Base-by-base conservation (phyloP, 2,329 filamentous ascomycete genomes). In the Penicillium concentricum region DNA sequence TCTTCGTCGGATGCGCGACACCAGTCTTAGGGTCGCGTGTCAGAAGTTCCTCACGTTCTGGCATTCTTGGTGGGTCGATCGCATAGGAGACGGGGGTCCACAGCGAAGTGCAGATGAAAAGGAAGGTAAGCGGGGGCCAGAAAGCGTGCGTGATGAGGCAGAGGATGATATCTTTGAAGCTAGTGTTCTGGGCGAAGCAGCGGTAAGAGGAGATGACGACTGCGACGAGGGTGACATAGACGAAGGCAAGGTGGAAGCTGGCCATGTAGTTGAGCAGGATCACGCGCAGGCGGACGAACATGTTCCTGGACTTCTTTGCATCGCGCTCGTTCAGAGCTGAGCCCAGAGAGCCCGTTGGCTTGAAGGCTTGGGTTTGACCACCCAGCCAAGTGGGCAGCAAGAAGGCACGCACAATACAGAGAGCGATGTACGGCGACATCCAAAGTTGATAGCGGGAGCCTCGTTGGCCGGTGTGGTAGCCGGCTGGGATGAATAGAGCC, bases 361-460 rank as follows among this genome's bases (percentile, higher is more conserved):
- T 84, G 74, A 87, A 87, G 20, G 81, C 83, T 68, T 83, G 80
- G 0, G 79, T 71, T 65, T 83, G 77, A 20, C 83, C 84, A 16
- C 84, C 85, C 16, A 87, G 79, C 83, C 83, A 86, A 8, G 67
- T 78, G 26, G 84, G 84, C 3, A 86, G 74, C 15, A 85, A 62
- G 64, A 86, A 86, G 1, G 83, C 79, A 3, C 82, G 82, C 50
- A 85, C 71, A 52, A 86, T 79, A 63, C 80, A 82, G 12, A 84
- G 74, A 0, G 82, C 81, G 58, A 85, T 82, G 69, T 85, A 87
- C 0, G 84, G 83, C 7, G 83, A 79, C 83, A 86, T 86, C 83
- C 84, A 87, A 28, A 86, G 74, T 69, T 84, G 81, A 60, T 82
- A 81, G 4, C 82, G 76, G 2, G 79, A 78, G 38, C 82, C 82